Evolutionary conservation across 2,329 filamentous ascomycete genomes (phyloP), one percentile per base, ranked within the genome.

Genomic region (Hymenoscyphus infarciens): DNA sequence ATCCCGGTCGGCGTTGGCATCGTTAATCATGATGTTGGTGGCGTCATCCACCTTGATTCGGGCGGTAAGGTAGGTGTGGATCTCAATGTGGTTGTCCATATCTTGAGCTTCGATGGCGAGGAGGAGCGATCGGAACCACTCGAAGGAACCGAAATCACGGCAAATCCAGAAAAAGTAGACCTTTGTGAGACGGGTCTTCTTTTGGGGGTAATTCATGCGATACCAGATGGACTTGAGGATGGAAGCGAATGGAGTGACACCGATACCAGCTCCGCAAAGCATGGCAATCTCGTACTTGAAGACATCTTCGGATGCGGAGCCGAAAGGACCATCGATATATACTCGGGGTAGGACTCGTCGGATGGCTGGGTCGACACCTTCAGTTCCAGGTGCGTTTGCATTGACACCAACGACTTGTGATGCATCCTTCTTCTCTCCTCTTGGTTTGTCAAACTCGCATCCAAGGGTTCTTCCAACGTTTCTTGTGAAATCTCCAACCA

Each of bases 131-230:
- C 90, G 84, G 82, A 95, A 95, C 91, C 91, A 96, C 80, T 95
- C 91, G 71, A 95, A 93, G 0, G 89, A 92, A 38, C 88, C 90
- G 72, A 94, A 94, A 76, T 95, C 91, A 76, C 91, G 84, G 81
- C 91, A 94, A 66, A 95, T 87, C 91, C 91, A 95, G 83, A 95
- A 92, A 80, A 95, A 95, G 80, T 95, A 96, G 27, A 96, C 90
- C 76, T 95, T 96, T 72, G 87, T 83, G 53, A 96, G 82, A 3
- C 90, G 83, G 2, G 90, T 93, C 78, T 89, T 89, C 76, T 88
- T 85, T 74, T 91, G 87, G 2, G 89, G 89, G 77, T 91, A 93
- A 81, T 92, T 94, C 88, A 94, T 92, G 57, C 91, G 86, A 80
- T 95, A 96, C 91, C 91, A 96, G 77, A 96, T 94, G 60, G 89